A percentile compares a stretch with the other conserved stretches of the same genome.
Conservation (phyloP, 2,329 filamentous ascomycete genomes). For the Aureobasidium sp. region DNA sequence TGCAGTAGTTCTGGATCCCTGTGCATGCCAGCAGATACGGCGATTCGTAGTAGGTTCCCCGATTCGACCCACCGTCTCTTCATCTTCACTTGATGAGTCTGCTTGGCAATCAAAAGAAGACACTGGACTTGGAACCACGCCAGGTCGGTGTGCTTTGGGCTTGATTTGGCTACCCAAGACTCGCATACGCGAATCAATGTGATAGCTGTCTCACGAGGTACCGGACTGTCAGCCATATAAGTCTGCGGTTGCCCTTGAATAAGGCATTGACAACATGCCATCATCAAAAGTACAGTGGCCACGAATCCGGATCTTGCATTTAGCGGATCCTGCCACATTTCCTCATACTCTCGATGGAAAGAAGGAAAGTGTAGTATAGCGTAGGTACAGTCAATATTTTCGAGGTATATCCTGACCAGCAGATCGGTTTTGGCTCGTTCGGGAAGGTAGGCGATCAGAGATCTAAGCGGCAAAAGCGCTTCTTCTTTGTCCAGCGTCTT, state of each 20-base stretch:
- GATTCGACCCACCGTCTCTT: slow-evolving; percentile 49
- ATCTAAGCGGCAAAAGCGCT: slow-evolving; percentile 23
- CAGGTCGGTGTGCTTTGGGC: slow-evolving; percentile 47
- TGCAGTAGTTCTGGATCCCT: slow-evolving; percentile 37
- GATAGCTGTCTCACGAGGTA: slow-evolving; percentile 33
- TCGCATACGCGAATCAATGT: slow-evolving; percentile 35
- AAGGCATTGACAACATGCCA: slow-evolving; percentile 32
- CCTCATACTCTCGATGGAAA: slow-evolving; percentile 45
- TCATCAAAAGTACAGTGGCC: slow-evolving; percentile 35
- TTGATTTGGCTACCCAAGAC: slow-evolving; percentile 37
- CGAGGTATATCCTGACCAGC: slow-evolving; percentile 42
- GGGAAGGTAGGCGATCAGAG: slow-evolving; percentile 33
- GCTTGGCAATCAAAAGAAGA: slow-evolving; percentile 44
- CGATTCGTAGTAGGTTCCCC: slow-evolving; percentile 45
- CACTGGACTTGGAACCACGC: slow-evolving; percentile 45
- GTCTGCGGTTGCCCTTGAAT: slow-evolving; percentile 25
- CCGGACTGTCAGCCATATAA: slow-evolving; percentile 38
- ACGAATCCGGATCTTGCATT: slow-evolving; percentile 29
- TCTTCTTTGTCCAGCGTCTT: slow-evolving; percentile 18
- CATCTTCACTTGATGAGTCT: slow-evolving; percentile 44
- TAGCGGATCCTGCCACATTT: slow-evolving; percentile 38
- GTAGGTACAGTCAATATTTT: slow-evolving; percentile 44
- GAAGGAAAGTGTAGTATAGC: slow-evolving; percentile 48
- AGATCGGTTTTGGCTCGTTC: slow-evolving; percentile 33
- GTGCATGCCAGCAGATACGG: slow-evolving; percentile 49